Conservation (phyloP, 371 early-diverging fungal genomes). For the Actinomortierella wolfii region DNA sequence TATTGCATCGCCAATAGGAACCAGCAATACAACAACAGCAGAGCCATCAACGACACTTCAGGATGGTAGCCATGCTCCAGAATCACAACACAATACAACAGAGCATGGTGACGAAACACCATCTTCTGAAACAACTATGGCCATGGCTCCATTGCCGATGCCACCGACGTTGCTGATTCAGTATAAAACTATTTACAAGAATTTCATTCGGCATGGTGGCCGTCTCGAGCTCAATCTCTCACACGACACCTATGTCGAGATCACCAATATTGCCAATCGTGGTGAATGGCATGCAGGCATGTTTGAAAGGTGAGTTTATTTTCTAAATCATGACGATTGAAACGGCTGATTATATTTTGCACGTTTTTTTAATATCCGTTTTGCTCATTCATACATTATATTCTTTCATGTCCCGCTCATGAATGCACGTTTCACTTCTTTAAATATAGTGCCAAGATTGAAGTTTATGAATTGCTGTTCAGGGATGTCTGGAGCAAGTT, state of each 20-base stretch:
- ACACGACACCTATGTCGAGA: conserved; percentile 17
- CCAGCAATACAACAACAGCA: too few relatives aligned
- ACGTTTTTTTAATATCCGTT: too few relatives aligned
- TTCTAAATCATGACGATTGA: too few relatives aligned
- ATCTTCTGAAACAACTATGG: background rate
- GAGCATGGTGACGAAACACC: too few relatives aligned
- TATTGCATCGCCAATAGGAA: too few relatives aligned
- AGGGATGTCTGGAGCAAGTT: conserved; percentile 46
- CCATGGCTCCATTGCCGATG: conserved; percentile 31
- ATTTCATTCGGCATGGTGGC: conserved; percentile 23
- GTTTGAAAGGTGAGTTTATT: conserved; percentile 28
- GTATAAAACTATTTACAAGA: conserved; percentile 41
- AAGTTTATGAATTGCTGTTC: conserved; percentile 40
- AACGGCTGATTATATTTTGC: too few relatives aligned
- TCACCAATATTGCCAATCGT: conserved; percentile 16
- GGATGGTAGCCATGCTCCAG: too few relatives aligned
- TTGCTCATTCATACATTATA: too few relatives aligned
- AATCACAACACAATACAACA: too few relatives aligned
- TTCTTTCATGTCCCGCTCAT: too few relatives aligned
- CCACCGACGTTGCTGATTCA: conserved; percentile 38
- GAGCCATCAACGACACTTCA: too few relatives aligned
- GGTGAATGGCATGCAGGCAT: conserved; percentile 36
- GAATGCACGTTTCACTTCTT: too few relatives aligned
- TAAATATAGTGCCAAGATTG: background rate
- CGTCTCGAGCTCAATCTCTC: conserved; percentile 41